Evolutionary conservation across 371 early-diverging fungal species (phyloP).

Genomic region (Coemansia sp.): DNA sequence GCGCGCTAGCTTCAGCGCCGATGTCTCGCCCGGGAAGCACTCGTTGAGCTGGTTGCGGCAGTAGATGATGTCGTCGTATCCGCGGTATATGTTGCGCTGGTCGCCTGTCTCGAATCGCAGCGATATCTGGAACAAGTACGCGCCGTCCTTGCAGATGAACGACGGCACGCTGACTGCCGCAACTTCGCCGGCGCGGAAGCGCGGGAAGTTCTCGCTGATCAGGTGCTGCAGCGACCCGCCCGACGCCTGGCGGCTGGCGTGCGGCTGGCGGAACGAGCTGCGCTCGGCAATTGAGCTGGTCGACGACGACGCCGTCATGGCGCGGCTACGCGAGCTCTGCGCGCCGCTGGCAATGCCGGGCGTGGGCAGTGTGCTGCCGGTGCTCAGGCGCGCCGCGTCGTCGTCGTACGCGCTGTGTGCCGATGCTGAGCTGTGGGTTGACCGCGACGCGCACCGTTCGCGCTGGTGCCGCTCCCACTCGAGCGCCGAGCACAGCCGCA

Average conservation of each 20-base stretch:
- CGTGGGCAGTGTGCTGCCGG: constrained; percentile 10
- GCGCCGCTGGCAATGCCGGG: constrained; percentile 6
- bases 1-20: constrained; percentile 34
- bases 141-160: constrained; percentile 53
- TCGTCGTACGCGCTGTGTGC: constrained; percentile 32
- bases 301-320: constrained; percentile 42
- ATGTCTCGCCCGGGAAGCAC: constrained; percentile 30
- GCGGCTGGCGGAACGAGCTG: constrained; percentile 44
- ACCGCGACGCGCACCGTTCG: constrained; percentile 18
- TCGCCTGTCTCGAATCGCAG: constrained; percentile 34
- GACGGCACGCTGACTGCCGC: constrained; percentile 30
- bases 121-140: constrained; percentile 44
- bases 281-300: constrained; percentile 50
- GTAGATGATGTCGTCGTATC: constrained; percentile 47
- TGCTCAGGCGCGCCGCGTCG: constrained; percentile 23
- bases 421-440: constrained; percentile 29
- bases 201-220: constrained; percentile 41
- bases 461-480: constrained; percentile 64
- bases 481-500: constrained; percentile 63
- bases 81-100: constrained; percentile 41
- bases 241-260: constrained; percentile 34
- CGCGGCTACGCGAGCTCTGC: constrained; percentile 29
- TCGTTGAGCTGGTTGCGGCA: constrained; percentile 44
- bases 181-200: constrained; percentile 25
- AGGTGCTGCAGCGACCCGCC: constrained; percentile 27